Evolutionary conservation across 2,329 filamentous ascomycete genomes (phyloP).

Genomic region (Penicillium freii): DNA sequence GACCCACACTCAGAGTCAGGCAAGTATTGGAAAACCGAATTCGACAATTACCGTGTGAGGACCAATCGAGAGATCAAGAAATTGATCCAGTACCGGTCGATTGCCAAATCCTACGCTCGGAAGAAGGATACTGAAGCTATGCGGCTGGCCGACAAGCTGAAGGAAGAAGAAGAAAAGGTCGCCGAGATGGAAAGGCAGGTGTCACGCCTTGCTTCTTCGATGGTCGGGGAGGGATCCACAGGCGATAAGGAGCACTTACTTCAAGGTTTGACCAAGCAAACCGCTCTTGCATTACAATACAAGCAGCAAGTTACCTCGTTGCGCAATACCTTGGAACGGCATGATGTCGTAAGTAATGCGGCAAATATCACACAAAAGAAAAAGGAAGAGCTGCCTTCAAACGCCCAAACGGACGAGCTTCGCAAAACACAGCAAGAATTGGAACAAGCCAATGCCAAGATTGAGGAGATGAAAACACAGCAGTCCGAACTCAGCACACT

Average conservation of each 20-base stretch:
- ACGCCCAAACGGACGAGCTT: conserved; percentile 28
- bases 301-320: conserved; percentile 43
- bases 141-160: conserved; percentile 53
- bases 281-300: conserved; percentile 45
- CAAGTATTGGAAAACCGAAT: conserved; percentile 62
- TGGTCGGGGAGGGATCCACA: conserved; percentile 33
- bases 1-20: conserved; percentile 58
- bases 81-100: conserved; percentile 58
- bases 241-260: conserved; percentile 43
- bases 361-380: conserved; percentile 22
- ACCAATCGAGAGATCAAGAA: conserved; percentile 61
- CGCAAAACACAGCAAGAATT: conserved; percentile 36
- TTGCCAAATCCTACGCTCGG: conserved; percentile 59
- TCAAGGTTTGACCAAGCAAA: conserved; percentile 45
- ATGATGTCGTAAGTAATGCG: conserved; percentile 37
- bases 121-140: conserved; percentile 58
- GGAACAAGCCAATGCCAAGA: conserved; percentile 34
- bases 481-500: conserved; percentile 37
- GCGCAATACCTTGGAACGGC: conserved; percentile 39
- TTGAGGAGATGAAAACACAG: conserved; percentile 35
- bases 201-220: conserved; percentile 42
- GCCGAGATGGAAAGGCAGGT: conserved; percentile 46
- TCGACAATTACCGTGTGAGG: conserved; percentile 56
- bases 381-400: conserved; percentile 18
- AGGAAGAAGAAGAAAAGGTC: conserved; percentile 49